A percentile compares a stretch with the other conserved stretches of the same genome.
phyloP scores from a whole-genome alignment of 495 filamentous ascomycete genomes.

The Neurospora tetraspora region DNA sequence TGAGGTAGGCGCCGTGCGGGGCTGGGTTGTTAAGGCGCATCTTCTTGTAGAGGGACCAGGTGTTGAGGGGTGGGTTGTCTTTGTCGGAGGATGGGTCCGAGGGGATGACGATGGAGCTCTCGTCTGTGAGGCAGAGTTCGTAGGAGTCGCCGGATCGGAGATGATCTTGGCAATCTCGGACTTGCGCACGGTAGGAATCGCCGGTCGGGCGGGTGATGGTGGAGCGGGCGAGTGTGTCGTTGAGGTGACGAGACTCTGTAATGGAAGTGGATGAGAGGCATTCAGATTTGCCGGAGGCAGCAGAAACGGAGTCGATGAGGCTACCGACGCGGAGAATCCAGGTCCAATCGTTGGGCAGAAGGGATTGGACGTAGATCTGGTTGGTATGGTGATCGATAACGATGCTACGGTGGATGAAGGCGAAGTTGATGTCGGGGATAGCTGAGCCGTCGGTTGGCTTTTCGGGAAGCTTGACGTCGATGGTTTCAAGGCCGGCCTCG shows the following conservation, averaged over 20 bases:
- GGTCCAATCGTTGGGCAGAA: neutral
- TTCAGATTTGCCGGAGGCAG: neutral
- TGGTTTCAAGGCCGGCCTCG: neutral
- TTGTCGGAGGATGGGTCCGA: neutral
- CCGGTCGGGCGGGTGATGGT: neutral
- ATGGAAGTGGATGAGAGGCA: neutral
- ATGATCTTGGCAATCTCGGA: neutral
- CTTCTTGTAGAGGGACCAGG: neutral
- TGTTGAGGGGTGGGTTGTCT: neutral
- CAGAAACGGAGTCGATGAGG: neutral
- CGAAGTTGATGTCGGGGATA: neutral
- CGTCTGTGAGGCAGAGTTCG: neutral
- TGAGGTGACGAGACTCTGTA: neutral
- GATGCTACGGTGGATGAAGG: neutral
- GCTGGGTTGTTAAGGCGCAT: neutral
- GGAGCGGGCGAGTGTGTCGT: neutral
- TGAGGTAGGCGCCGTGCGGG: neutral
- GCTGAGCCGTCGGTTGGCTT: neutral
- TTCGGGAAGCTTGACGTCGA: neutral
- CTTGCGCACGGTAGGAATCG: neutral
- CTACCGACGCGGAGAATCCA: neutral
- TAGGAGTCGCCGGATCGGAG: neutral
- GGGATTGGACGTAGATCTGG: neutral
- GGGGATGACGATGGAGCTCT: neutral
- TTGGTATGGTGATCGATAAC: neutral